Percentiles rank a stretch among this genome's conserved stretches.
phyloP scores from a whole-genome alignment of 495 filamentous ascomycete species.

The Aspergillus mulundensis region DNA sequence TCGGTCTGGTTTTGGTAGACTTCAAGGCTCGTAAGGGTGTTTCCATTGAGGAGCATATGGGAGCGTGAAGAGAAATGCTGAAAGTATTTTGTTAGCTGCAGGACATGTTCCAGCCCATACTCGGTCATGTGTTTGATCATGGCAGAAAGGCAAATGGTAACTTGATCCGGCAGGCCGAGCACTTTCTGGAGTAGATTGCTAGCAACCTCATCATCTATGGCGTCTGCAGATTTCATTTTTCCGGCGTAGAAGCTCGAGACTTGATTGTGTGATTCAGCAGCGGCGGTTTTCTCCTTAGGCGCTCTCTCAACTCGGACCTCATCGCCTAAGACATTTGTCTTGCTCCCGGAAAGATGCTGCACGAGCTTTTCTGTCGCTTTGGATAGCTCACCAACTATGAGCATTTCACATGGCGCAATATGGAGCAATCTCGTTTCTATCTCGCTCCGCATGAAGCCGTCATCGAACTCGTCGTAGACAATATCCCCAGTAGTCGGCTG shows the following conservation, averaged over 20 bases:
- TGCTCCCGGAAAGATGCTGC: slow-evolving; percentile 81
- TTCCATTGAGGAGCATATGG: slow-evolving; percentile 95
- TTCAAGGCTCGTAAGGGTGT: slow-evolving; percentile 89
- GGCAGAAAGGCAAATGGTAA: slow-evolving; percentile 87
- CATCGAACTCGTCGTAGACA: slow-evolving; percentile 94
- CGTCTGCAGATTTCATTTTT: slow-evolving; percentile 64
- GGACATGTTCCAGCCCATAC: slow-evolving; percentile 93
- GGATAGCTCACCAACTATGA: slow-evolving; percentile 91
- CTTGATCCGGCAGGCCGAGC: slow-evolving; percentile 74
- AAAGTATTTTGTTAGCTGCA: slow-evolving; percentile 96
- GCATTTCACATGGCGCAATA: slow-evolving; percentile 91
- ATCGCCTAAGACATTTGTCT: slow-evolving; percentile 91
- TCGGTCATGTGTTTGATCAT: slow-evolving; percentile 95
- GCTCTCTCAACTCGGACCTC: slow-evolving; percentile 77
- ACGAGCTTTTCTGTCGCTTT: slow-evolving; percentile 93
- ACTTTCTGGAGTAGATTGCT: slow-evolving; percentile 77
- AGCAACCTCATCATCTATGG: slow-evolving; percentile 43
- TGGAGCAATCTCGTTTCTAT: slow-evolving; percentile 92
- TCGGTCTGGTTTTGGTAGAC: slow-evolving; percentile 96
- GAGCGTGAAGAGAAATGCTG: slow-evolving; percentile 91
- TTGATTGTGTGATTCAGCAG: slow-evolving; percentile 79
- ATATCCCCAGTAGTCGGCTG: slow-evolving; percentile 95
- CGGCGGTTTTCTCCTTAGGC: slow-evolving; percentile 71
- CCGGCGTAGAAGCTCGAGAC: slow-evolving; percentile 92
- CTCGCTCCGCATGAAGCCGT: slow-evolving; percentile 97